phyloP scores from a whole-genome alignment of 495 filamentous ascomycete genomes.

The Penicillium crystallinum region DNA sequence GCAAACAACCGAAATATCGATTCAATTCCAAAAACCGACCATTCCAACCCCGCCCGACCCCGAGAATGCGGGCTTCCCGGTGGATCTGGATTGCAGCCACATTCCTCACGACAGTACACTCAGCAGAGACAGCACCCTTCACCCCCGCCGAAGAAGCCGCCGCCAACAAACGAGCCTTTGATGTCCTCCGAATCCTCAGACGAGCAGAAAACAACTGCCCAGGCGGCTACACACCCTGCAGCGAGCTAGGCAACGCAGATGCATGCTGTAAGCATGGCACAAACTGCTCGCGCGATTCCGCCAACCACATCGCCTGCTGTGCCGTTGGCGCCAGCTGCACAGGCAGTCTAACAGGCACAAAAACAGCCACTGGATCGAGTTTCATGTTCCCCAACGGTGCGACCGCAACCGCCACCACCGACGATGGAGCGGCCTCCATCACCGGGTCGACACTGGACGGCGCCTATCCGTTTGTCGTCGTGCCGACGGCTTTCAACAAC shows the following conservation, averaged over 20 bases:
- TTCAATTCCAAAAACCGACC: neutral
- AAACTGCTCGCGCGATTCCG: conserved; percentile 53
- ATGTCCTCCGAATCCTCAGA: conserved; percentile 34
- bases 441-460: conserved; percentile 41
- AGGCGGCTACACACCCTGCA: conserved; percentile 46
- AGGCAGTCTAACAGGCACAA: conserved; percentile 43
- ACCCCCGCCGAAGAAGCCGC: conserved; percentile 20
- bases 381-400: conserved; percentile 35
- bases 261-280: conserved; percentile 53
- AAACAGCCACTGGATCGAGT: conserved; percentile 24
- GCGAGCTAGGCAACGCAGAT: conserved; percentile 41
- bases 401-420: conserved; percentile 28
- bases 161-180: conserved; percentile 28
- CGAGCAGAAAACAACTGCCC: conserved; percentile 47
- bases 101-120: conserved; percentile 30
- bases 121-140: conserved; percentile 30
- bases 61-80: conserved; percentile 37
- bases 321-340: conserved; percentile 57
- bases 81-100: conserved; percentile 36
- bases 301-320: conserved; percentile 62
- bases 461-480: conserved; percentile 59
- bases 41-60: neutral
- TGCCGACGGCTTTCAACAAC: conserved; percentile 62
- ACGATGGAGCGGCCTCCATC: conserved; percentile 25
- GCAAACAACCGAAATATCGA: neutral